phyloP scores from a whole-genome alignment of 1,284 basidiomycete genomes.

The Microstroma glucosiphilum region DNA sequence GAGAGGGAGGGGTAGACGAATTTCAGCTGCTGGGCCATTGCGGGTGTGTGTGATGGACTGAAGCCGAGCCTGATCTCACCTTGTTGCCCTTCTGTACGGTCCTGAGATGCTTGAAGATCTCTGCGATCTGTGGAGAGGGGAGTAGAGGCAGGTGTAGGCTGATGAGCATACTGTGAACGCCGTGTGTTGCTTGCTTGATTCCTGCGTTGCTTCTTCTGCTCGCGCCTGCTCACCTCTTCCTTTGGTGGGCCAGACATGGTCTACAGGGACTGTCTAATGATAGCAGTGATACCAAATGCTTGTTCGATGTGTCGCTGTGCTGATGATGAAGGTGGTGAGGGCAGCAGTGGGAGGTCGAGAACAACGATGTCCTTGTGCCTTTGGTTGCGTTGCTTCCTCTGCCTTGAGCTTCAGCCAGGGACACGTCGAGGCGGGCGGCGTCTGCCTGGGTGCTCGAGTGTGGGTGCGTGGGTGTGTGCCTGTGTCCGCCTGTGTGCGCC shows the following conservation, averaged over 20 bases:
- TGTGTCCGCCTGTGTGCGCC: too few relatives aligned
- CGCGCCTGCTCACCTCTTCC: conserved; percentile 1
- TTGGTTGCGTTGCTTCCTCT: neutral
- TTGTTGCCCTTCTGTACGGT: conserved; percentile 42
- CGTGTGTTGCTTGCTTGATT: neutral
- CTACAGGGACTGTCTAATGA: neutral
- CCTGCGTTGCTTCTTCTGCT: neutral
- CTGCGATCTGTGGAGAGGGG: conserved; percentile 24
- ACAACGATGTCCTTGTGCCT: neutral
- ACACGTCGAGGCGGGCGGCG: too few relatives aligned
- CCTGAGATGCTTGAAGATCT: conserved; percentile 49
- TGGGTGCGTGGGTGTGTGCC: neutral
- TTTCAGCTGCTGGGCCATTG: neutral
- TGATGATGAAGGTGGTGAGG: neutral
- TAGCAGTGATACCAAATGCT: too few relatives aligned
- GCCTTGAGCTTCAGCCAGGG: neutral
- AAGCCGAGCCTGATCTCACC: conserved; percentile 18
- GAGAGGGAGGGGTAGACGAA: conserved; percentile 1
- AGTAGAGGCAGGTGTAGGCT: neutral
- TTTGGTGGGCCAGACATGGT: neutral
- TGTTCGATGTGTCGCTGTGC: too few relatives aligned
- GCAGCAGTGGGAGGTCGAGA: neutral
- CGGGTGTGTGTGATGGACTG: neutral
- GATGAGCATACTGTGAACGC: neutral
- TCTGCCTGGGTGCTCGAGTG: neutral